Conservation (phyloP, 2,329 filamentous ascomycete species). For the Diaporthe aspalathi region DNA sequence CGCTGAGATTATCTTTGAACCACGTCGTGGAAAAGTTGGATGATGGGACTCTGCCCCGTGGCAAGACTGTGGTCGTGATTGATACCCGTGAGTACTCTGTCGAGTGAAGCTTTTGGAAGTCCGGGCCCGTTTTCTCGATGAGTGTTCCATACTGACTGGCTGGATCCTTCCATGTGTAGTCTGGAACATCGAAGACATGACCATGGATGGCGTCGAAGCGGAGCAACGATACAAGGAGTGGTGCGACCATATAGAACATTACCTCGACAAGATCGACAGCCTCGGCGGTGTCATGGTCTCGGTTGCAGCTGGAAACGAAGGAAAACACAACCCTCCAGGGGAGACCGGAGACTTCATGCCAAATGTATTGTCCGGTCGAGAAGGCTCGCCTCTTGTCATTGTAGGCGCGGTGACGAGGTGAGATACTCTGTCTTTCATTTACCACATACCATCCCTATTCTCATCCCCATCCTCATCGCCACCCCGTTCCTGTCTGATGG, state of each 20-base stretch:
- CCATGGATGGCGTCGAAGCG: background rate
- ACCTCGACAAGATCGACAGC: constrained; percentile 12
- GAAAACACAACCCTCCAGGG: background rate
- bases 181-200: constrained; percentile 23
- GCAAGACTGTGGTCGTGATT: constrained; percentile 28
- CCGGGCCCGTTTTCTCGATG: too few species aligned
- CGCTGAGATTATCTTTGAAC: background rate
- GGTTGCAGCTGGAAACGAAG: constrained; percentile 32
- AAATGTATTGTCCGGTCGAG: background rate
- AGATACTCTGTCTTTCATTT: background rate
- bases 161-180: background rate
- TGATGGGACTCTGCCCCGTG: background rate
- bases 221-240: background rate
- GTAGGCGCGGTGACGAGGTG: constrained; percentile 31
- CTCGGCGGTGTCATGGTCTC: constrained; percentile 13
- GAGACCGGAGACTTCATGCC: constrained; percentile 22
- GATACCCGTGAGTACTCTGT: constrained; percentile 17
- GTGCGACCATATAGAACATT: background rate
- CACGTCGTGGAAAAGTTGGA: constrained; percentile 26
- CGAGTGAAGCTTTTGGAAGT: too few species aligned
- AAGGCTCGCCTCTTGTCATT: constrained; percentile 15
- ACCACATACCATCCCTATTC: background rate
- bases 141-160: background rate
- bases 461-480: rapidly evolving
- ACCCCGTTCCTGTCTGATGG: too few species aligned